Evolutionary conservation across 192 early-diverging fungal species (phyloP).

Genomic region (Gaertneriomyces semiglobifer): DNA sequence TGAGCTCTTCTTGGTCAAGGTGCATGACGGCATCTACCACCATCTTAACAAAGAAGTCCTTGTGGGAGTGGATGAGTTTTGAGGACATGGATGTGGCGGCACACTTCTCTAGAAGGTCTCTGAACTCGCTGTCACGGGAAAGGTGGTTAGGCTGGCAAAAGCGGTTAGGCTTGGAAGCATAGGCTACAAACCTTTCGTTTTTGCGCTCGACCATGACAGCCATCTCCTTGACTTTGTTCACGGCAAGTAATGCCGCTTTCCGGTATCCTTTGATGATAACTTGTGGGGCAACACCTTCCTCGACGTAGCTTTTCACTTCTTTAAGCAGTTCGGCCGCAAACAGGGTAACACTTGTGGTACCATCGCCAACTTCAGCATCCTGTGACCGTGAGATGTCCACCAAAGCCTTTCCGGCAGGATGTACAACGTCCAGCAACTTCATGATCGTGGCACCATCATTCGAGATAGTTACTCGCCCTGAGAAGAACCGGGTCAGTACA

Average conservation of each 20-base stretch:
- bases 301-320: conserved; percentile 88
- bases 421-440: conserved; percentile 95
- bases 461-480: conserved; percentile 89
- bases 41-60: conserved; percentile 98
- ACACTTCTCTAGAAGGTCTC: conserved; percentile 87
- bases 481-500: neutral
- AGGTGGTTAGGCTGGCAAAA: neutral
- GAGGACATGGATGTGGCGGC: conserved; percentile 98
- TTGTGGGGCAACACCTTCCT: conserved; percentile 89
- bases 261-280: conserved; percentile 94
- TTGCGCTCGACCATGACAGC: conserved; percentile 79
- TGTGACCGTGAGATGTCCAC: conserved; percentile 98
- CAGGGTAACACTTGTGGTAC: conserved; percentile 96
- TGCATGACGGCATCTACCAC: conserved; percentile 94
- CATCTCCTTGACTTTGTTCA: conserved; percentile 91
- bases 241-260: conserved; percentile 83
- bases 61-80: conserved; percentile 94
- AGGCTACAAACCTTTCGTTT: conserved; percentile 58
- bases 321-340: conserved; percentile 96
- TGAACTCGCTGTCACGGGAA: conserved; percentile 67
- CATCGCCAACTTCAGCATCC: conserved; percentile 99
- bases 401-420: conserved; percentile 96
- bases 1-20: conserved; percentile 92
- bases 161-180: neutral
- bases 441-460: conserved; percentile 99